Conservation (phyloP, 2,329 filamentous ascomycete species). For the Xylariaceae sp. region DNA sequence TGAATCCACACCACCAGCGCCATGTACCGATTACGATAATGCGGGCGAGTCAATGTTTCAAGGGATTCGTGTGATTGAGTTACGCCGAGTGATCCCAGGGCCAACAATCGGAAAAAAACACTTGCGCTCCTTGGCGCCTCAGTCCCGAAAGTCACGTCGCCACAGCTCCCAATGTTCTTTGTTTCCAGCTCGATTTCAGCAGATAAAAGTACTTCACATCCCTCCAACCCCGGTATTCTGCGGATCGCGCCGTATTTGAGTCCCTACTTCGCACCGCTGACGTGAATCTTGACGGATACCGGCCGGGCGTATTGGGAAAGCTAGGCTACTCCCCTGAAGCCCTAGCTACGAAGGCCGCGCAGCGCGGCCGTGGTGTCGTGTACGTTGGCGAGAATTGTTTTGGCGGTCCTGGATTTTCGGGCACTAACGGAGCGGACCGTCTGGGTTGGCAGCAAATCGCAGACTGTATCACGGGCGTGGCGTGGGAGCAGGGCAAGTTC, state of each 20-base stretch:
- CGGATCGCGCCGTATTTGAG: constrained; percentile 27
- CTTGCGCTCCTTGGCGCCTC: constrained; percentile 73
- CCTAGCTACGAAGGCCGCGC: constrained; percentile 17
- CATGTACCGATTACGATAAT: neutral
- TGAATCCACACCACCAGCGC: neutral
- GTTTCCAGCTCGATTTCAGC: constrained; percentile 70
- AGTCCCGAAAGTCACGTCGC: constrained; percentile 67
- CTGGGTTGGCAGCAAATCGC: constrained; percentile 29
- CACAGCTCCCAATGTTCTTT: constrained; percentile 65
- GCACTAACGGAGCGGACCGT: constrained; percentile 21
- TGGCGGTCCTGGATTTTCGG: constrained; percentile 29
- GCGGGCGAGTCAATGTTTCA: neutral
- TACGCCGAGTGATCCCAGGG: constrained; percentile 44
- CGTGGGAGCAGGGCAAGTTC: constrained; percentile 33
- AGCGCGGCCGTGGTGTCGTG: constrained; percentile 23
- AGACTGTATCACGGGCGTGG: constrained; percentile 23
- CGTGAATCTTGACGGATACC: constrained; percentile 31
- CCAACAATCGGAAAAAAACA: constrained; percentile 47
- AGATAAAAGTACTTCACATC: constrained; percentile 65
- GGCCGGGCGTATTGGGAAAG: constrained; percentile 26
- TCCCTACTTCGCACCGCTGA: constrained; percentile 26
- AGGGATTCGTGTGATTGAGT: constrained; percentile 44
- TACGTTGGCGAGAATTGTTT: constrained; percentile 32
- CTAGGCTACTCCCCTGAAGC: constrained; percentile 25
- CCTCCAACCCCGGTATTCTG: constrained; percentile 54